Percentiles rank a stretch among this genome's conserved stretches.
Conservation (phyloP, 2,329 filamentous ascomycete genomes). For the Rhynchosporium graminicola region DNA sequence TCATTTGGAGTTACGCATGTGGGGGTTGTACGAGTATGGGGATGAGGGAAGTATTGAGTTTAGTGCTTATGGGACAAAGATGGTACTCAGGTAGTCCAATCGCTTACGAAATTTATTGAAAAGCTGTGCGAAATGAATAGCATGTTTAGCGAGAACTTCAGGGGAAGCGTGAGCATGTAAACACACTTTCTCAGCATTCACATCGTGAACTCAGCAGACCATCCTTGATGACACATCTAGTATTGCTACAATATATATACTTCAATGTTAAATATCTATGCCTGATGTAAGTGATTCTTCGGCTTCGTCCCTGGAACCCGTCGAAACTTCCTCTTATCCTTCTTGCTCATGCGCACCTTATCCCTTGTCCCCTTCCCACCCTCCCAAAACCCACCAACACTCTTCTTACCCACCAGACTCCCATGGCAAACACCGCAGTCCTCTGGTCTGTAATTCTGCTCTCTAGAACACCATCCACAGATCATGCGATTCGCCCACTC, state of each 20-base stretch:
- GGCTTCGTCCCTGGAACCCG: constrained; percentile 48
- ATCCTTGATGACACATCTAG: neutral
- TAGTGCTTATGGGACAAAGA: neutral
- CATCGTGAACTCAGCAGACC: neutral
- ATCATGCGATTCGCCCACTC: constrained; percentile 87
- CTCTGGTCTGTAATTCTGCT: constrained; percentile 77
- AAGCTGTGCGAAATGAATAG: no score
- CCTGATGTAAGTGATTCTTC: constrained; percentile 15
- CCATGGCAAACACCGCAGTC: constrained; percentile 74
- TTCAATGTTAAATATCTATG: neutral
- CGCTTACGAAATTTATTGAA: neutral
- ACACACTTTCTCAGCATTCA: neutral
- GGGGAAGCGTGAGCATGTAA: neutral
- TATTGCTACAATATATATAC: neutral
- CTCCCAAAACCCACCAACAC: constrained; percentile 77
- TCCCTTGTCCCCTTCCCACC: constrained; percentile 82
- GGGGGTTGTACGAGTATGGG: constrained; percentile 11
- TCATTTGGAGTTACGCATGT: neutral
- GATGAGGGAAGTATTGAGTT: neutral
- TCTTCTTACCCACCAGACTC: constrained; percentile 65
- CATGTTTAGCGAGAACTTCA: constrained; percentile 6
- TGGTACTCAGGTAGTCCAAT: neutral
- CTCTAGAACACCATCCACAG: constrained; percentile 76
- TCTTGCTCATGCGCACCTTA: constrained; percentile 68
- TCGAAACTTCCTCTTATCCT: constrained; percentile 74